phyloP scores from a whole-genome alignment of 768 basidiomycete genomes.

The Hydnomerulius pinastri region DNA sequence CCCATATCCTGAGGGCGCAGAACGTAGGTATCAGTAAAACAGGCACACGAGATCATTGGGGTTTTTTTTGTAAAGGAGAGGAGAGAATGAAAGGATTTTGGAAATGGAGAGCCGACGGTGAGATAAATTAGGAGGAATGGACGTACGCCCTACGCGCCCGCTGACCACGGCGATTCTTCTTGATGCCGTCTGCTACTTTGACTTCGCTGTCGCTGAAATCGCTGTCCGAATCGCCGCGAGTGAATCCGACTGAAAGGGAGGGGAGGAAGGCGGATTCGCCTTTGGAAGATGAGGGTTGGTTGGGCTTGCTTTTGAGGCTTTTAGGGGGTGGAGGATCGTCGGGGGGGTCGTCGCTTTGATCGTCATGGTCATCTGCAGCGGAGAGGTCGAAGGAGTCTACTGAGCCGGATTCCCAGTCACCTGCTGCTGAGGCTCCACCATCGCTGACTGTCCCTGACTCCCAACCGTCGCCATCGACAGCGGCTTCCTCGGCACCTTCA shows the following conservation, averaged over 20 bases:
- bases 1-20: conserved; percentile 79
- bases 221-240: conserved; percentile 75
- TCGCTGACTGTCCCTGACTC: conserved; percentile 46
- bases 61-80: neutral
- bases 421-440: conserved; percentile 24
- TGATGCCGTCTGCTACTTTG: conserved; percentile 50
- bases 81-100: neutral
- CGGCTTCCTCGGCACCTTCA: conserved; percentile 19
- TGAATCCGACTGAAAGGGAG: conserved; percentile 83
- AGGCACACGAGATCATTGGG: neutral
- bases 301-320: conserved; percentile 13
- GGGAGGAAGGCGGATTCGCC: conserved; percentile 75
- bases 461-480: conserved; percentile 32
- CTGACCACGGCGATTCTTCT: conserved; percentile 92
- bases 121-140: no score
- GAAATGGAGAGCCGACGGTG: no score
- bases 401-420: conserved; percentile 41
- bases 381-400: conserved; percentile 30
- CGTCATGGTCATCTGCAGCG: conserved; percentile 35
- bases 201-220: conserved; percentile 73
- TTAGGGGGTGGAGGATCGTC: conserved; percentile 15
- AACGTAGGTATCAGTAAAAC: conserved; percentile 4
- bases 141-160: conserved; percentile 93
- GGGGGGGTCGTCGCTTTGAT: conserved; percentile 21
- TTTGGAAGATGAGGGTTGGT: conserved; percentile 21